These are phyloP conservation scores for Cucurbitaria berberidis DNA, from an alignment of 2,329 filamentous ascomycete genomes.

Conservation along the genomic window DNA sequence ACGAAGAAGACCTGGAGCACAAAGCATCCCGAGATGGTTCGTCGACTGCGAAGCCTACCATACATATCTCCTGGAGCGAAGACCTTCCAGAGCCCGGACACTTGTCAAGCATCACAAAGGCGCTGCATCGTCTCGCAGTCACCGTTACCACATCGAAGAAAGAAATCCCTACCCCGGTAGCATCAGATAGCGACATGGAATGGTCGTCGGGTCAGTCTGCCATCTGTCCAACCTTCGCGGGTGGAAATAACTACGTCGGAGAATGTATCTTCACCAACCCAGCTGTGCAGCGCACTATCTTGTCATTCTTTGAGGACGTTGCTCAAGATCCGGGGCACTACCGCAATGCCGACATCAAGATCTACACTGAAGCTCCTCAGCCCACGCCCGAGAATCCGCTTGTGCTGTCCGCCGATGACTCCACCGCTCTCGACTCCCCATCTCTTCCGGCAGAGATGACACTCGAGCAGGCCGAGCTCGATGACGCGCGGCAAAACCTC, in stretches of 20 bases:
- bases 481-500: slow-evolving; percentile 13
- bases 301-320: slow-evolving; percentile 68
- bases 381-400: slow-evolving; percentile 26
- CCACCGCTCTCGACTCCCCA: background rate
- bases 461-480: slow-evolving; percentile 27
- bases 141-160: background rate
- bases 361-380: slow-evolving; percentile 12
- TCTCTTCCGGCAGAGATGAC: slow-evolving; percentile 17
- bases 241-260: slow-evolving; percentile 63
- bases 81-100: background rate
- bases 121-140: slow-evolving; percentile 14
- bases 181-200: slow-evolving; percentile 1
- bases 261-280: slow-evolving; percentile 67
- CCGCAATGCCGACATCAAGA: slow-evolving; percentile 35
- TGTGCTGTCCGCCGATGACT: slow-evolving; percentile 12
- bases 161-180: background rate
- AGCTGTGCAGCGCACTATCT: slow-evolving; percentile 58
- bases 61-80: slow-evolving; percentile 23
- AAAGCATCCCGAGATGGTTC: background rate
- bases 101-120: slow-evolving; percentile 8
- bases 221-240: slow-evolving; percentile 64
- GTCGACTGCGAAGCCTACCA: background rate
- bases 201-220: slow-evolving; percentile 17
- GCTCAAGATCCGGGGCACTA: slow-evolving; percentile 52
- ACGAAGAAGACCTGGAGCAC: slow-evolving; percentile 5